Base-by-base conservation (phyloP, 2,329 filamentous ascomycete species). In the Pyricularia sp. region DNA sequence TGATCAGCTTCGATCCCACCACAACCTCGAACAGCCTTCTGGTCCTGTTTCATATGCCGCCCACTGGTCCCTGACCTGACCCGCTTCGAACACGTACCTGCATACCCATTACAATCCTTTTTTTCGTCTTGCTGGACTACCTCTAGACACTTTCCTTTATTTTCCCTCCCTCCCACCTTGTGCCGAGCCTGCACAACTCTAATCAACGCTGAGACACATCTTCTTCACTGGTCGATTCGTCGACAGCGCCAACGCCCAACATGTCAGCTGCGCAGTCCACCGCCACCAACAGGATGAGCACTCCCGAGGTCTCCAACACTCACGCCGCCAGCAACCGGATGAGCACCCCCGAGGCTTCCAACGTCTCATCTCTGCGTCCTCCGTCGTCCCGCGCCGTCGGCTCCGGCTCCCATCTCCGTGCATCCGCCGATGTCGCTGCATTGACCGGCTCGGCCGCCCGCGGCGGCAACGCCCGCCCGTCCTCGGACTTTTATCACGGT, bases 361-460 rank as follows among this genome's bases (percentile, higher is more conserved):
- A 89, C 76, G 88, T 92, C 70, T 90, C 90, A 68, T 89, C 92
- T 72, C 89, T 97, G 76, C 91, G 94, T 71, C 92, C 94, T 65
- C 92, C 93, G 66, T 86, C 89, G 61, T 91, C 94, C 72, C 88
- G 94, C 74, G 86, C 90, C 64, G 84, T 96, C 74, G 92, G 89
- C 70, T 86, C 91, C 71, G 90, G 90, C 69, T 92, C 94, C n/a
- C 92, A 95, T 78, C 89, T 99, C 72, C 93, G 95, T 75, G 93
- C 94, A 65, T 99, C 95, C 68, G 94, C 95, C 75, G 95, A 99
- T 78, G 97, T 98, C 92, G 92, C 93, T 71, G 90, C 90, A 66
- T 92, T 97, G 77, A 77, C 88, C 81, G 77, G 84, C 74, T 77
- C 90, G 83, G 65, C 36, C 65, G 65, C 55, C n/a, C 66, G 66